Evolutionary conservation across 2,329 filamentous ascomycete species (phyloP).

Genomic region (Moelleriella libera): DNA sequence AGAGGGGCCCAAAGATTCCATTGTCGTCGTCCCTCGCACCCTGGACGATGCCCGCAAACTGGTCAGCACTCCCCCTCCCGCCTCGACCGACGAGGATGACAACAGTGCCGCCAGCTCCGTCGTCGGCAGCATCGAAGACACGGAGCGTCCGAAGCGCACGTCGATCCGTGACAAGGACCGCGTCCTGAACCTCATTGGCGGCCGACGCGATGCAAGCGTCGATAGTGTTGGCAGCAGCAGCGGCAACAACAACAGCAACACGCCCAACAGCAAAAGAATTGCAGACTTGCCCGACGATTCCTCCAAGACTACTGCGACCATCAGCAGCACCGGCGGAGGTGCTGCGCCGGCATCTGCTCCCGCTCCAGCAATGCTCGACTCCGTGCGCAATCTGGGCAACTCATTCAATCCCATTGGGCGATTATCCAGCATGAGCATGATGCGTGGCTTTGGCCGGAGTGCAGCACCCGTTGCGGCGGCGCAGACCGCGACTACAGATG

Average conservation of each 20-base stretch:
- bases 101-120: conserved; percentile 40
- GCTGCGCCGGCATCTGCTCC: conserved; percentile 31
- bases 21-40: conserved; percentile 69
- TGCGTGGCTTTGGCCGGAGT: conserved; percentile 60
- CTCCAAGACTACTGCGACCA: no score
- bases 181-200: conserved; percentile 57
- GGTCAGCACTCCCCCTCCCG: conserved; percentile 56
- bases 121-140: conserved; percentile 26
- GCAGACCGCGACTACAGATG: conserved; percentile 28
- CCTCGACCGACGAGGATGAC: conserved; percentile 40
- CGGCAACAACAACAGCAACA: background rate
- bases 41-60: conserved; percentile 85
- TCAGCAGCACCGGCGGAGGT: conserved; percentile 1
- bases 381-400: conserved; percentile 67
- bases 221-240: conserved; percentile 57
- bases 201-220: conserved; percentile 60
- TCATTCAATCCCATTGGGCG: conserved; percentile 73
- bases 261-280: no score
- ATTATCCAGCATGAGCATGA: conserved; percentile 57
- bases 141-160: conserved; percentile 14
- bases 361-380: conserved; percentile 55
- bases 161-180: conserved; percentile 39
- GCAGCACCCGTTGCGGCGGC: conserved; percentile 18
- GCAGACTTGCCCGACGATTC: no score
- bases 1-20: conserved; percentile 25